Evolutionary conservation across 306 rosid genomes (phyloP).

Genomic region (Quercus alba): DNA sequence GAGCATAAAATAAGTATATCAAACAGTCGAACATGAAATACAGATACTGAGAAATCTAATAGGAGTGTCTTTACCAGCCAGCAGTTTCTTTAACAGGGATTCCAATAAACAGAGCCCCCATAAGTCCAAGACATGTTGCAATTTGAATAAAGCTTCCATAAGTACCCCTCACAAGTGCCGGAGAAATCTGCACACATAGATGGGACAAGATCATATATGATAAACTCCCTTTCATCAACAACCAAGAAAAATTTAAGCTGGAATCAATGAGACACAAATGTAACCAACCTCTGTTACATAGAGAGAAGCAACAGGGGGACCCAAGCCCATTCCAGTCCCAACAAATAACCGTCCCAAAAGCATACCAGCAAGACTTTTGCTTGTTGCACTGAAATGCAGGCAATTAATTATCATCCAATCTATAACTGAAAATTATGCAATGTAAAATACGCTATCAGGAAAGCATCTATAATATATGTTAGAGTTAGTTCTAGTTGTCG

Average conservation of each 20-base stretch:
- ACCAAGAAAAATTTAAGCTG: constrained; percentile 11
- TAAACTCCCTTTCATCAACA: background rate
- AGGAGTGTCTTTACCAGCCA: constrained; percentile 67
- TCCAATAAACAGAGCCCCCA: constrained; percentile 89
- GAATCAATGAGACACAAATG: constrained; percentile 18
- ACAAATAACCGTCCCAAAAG: constrained; percentile 91
- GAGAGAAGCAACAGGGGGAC: constrained; percentile 84
- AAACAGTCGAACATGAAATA: constrained; percentile 20
- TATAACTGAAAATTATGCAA: background rate
- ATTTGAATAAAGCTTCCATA: constrained; percentile 91
- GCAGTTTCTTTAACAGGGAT: constrained; percentile 77
- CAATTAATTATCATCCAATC: background rate
- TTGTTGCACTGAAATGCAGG: constrained; percentile 66
- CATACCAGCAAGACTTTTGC: constrained; percentile 90
- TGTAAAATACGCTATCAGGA: background rate
- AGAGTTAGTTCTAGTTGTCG: no score
- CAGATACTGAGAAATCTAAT: constrained; percentile 3
- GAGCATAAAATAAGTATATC: constrained; percentile 29
- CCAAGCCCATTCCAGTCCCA: constrained; percentile 93
- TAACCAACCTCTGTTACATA: constrained; percentile 78
- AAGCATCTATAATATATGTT: background rate
- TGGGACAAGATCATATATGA: constrained; percentile 20
- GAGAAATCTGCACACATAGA: constrained; percentile 64
- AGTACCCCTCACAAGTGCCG: constrained; percentile 89
- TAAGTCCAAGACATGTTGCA: constrained; percentile 91